A percentile compares a stretch with the other conserved stretches of the same genome.
These are phyloP conservation scores for Stachybotrys chartarum DNA, from an alignment of 2,329 filamentous ascomycete genomes.

Conservation along the genomic window DNA sequence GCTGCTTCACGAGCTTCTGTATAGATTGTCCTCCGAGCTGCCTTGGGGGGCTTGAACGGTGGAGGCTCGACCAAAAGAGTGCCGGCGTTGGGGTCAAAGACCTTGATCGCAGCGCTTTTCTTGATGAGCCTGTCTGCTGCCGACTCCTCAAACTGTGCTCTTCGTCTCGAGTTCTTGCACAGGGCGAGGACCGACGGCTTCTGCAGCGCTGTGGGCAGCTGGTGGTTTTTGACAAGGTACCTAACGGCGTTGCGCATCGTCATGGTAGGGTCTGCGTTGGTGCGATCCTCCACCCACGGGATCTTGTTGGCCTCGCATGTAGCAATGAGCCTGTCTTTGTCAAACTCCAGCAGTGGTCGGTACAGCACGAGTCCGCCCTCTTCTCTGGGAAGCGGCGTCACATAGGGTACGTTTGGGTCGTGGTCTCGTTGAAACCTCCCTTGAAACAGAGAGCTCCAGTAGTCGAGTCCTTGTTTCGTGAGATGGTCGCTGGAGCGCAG, in stretches of 20 bases:
- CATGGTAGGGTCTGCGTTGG: constrained; percentile 70
- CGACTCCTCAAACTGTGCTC: constrained; percentile 35
- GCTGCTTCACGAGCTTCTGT: constrained; percentile 13
- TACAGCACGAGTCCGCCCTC: constrained; percentile 59
- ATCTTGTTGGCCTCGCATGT: constrained; percentile 65
- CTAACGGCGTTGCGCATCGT: constrained; percentile 79
- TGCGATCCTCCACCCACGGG: constrained; percentile 76
- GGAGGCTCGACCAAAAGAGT: constrained; percentile 41
- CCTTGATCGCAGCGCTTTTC: constrained; percentile 35
- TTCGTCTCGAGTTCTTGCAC: constrained; percentile 41
- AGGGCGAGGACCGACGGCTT: constrained; percentile 57
- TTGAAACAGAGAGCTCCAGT: constrained; percentile 13
- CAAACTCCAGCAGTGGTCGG: constrained; percentile 63
- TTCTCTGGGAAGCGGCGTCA: constrained; percentile 40
- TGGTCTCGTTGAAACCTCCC: constrained; percentile 10
- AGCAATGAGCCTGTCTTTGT: constrained; percentile 65
- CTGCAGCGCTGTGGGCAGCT: constrained; percentile 63
- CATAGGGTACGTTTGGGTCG: constrained; percentile 18
- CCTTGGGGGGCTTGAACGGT: constrained; percentile 9
- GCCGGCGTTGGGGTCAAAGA: constrained; percentile 40
- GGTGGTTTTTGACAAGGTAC: constrained; percentile 49
- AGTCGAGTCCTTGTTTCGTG: background rate
- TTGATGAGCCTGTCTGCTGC: constrained; percentile 50
- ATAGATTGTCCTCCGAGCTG: constrained; percentile 10
- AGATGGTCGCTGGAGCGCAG: background rate